Conservation (phyloP, 371 early-diverging fungal species). For the Mucor lusitanicus region DNA sequence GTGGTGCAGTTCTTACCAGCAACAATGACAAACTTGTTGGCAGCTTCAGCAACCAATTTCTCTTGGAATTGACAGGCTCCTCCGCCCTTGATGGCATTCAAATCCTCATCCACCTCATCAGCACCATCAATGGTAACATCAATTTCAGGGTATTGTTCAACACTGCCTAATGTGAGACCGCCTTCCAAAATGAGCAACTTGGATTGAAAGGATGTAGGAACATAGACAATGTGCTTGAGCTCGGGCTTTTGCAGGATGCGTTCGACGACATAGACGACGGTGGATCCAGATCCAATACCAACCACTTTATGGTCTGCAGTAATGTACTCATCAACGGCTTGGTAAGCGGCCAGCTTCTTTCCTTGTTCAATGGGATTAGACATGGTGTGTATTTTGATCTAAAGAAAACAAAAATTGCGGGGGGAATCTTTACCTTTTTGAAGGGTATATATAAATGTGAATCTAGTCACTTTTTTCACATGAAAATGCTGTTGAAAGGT, state of each 20-base stretch:
- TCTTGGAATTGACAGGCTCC: slow-evolving; percentile 94
- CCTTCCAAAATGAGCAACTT: slow-evolving; percentile 75
- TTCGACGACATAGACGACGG: slow-evolving; percentile 85
- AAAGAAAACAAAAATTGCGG: background rate
- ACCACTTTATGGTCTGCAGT: slow-evolving; percentile 62
- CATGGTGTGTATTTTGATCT: background rate
- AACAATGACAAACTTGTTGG: slow-evolving; percentile 83
- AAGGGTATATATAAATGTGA: background rate
- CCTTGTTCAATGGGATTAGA: slow-evolving; percentile 51
- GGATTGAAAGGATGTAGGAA: slow-evolving; percentile 94
- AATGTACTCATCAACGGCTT: slow-evolving; percentile 84
- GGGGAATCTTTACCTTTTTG: background rate
- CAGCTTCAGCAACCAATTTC: slow-evolving; percentile 85
- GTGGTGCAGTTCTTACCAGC: slow-evolving; percentile 49
- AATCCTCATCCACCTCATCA: slow-evolving; percentile 82
- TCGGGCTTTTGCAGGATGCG: slow-evolving; percentile 71
- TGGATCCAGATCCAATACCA: slow-evolving; percentile 91
- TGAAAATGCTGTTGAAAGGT: background rate
- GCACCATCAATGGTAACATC: slow-evolving; percentile 96
- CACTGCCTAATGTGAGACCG: slow-evolving; percentile 64
- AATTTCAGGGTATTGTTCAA: slow-evolving; percentile 61
- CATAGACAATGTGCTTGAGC: slow-evolving; percentile 66
- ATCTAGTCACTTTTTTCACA: background rate
- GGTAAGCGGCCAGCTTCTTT: slow-evolving; percentile 77
- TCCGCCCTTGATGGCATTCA: slow-evolving; percentile 94